Evolutionary conservation across 805 yeast species (phyloP), one percentile per base, ranked within the genome.

Genomic region (Monosporozyma siamensis): DNA sequence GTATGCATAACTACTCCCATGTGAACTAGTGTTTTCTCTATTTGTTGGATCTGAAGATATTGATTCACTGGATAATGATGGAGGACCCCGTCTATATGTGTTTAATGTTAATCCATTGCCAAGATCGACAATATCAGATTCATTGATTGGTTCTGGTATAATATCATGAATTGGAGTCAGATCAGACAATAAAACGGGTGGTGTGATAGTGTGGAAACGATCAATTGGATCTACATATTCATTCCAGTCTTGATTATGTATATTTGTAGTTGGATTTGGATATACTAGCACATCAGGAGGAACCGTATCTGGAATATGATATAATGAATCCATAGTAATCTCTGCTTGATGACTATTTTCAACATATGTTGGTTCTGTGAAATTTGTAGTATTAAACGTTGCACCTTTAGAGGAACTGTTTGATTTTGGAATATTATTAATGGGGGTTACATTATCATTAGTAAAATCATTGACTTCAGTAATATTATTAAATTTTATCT

Each of bases 21-120:
- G 35, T 18, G 35, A 17, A 20, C 35, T 32, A 18, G 5, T 18
- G 14, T 18, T 32, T 18, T 32, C 35, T 18, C 35, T 18, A 10
- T 18, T 11, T 10, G 4, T 11, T 12, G 23, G 7, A 9, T 12
- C 12, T 2, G 35, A 18, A 12, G 17, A 14, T 18, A 31, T 15
- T 11, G 65, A 60, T 30, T 53, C 59, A 17, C 67, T 58, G 9
- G 61, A 55, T 17, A 67, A 48, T 3, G 71, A 64, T 5, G 72
- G 71, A 2, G 70, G 69, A 4, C 64, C 60, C 38, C 61, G 57
- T 45, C 51, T 58, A 26, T 64, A 62, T 3, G 59, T 47, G 26
- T 61, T 61, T 15, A 67, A 40, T 4, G 61, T 67, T 31, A 64
- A 54, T 17, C 66, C 66, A 44, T 61, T 58, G 9, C 65, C 65